Evolutionary conservation across 495 filamentous ascomycete genomes (phyloP), one percentile per base, ranked within the genome.

Genomic region (Penicillium diatomitis): DNA sequence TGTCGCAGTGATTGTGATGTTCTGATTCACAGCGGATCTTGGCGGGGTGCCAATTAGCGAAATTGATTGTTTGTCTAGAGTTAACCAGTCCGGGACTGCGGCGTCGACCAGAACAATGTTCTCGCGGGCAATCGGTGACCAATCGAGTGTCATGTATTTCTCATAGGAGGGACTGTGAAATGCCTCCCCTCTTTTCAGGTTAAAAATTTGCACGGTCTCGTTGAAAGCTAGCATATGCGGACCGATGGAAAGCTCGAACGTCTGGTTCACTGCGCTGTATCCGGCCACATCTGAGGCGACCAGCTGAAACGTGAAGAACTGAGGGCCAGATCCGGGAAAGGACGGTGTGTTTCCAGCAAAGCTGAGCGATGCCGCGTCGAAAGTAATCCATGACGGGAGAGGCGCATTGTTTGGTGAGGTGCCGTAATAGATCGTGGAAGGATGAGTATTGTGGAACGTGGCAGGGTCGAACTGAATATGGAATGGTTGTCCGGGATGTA

Each of bases 351-450:
- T 78, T n/a, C 90, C 90, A 5, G 78, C 79, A 55, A 95, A 95
- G 8, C 75, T 74, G 32, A 96, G 73, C 5, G 53, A 67, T 2
- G 58, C 51, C 2, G 76, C 54, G 57, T 95, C 81, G 56, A 96
- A 96, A 8, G 64, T 69, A 37, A 95, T 77, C 90, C 89, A 96
- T 4, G 89, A 87, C 33, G 90, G 90, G 36, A 96, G 68, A 32
- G 91, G 90, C 5, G 84, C 83, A 56, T 90, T 87, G 51, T 90
- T 82, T 5, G 70, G 69, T 35, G 85, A 84, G 8, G 85, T 81
- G 27, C 88, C 86, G 58, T 95, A 92, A 63, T 90, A 95, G 28
- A 72, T 66, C 32, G 74, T 78, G 7, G 69, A 66, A 32, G 62
- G 58, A 38, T 64, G 62, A 0, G 72, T 75, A 44, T 72, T 68